A percentile compares a stretch with the other conserved stretches of the same genome.
phyloP scores from a whole-genome alignment of 371 early-diverging fungal genomes.

The Catenaria anguillulae region DNA sequence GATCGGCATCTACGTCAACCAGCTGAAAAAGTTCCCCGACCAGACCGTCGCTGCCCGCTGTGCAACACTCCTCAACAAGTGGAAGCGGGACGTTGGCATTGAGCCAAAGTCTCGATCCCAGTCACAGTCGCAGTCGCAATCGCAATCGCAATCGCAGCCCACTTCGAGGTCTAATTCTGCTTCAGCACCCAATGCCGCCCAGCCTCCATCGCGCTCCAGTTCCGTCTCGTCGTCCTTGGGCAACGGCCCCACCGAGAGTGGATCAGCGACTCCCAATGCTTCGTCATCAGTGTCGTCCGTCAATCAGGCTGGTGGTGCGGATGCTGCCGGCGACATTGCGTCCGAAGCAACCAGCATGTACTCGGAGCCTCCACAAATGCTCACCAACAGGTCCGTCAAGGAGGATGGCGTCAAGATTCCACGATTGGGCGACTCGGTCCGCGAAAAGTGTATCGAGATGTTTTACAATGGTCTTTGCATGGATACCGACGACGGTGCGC shows the following conservation, averaged over 20 bases:
- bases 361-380: too few relatives aligned
- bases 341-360: too few relatives aligned
- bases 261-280: too few relatives aligned
- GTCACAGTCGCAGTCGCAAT: too few relatives aligned
- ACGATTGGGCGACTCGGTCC: constrained; percentile 46
- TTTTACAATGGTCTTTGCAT: constrained; percentile 63
- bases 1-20: constrained; percentile 57
- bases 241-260: constrained; percentile 3
- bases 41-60: constrained; percentile 40
- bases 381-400: constrained; percentile 36
- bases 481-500: constrained; percentile 46
- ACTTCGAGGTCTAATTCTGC: too few relatives aligned
- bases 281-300: too few relatives aligned
- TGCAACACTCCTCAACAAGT: constrained; percentile 54
- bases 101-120: constrained; percentile 9
- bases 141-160: too few relatives aligned
- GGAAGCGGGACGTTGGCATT: constrained; percentile 56
- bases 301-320: too few relatives aligned
- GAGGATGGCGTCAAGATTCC: constrained; percentile 42
- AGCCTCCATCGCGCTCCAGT: constrained; percentile 13
- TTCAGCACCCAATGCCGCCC: constrained; percentile 11
- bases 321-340: too few relatives aligned
- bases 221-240: constrained; percentile 3
- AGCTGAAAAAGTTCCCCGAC: constrained; percentile 43
- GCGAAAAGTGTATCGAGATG: constrained; percentile 73